Evolutionary conservation across 805 yeast genomes (phyloP).

Genomic region (Cyberlindnera euphorbiiphila): DNA sequence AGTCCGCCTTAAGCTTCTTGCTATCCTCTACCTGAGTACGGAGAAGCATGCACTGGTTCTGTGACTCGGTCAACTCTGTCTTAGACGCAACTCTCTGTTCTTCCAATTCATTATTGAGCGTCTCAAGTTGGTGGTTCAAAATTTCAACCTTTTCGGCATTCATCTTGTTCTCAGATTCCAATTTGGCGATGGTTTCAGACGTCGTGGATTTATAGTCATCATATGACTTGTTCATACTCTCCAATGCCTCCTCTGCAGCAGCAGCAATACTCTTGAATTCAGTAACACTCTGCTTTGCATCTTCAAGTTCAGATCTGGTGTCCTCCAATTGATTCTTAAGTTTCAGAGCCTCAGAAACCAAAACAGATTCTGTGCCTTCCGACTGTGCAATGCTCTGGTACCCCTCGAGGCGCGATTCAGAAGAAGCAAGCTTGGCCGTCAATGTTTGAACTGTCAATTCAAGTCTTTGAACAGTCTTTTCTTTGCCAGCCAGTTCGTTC

Average conservation of each 20-base stretch:
- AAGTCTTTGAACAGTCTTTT: slow-evolving; percentile 36
- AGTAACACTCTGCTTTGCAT: slow-evolving; percentile 53
- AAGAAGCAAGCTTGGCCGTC: slow-evolving; percentile 27
- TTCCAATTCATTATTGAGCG: slow-evolving; percentile 31
- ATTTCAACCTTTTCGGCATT: slow-evolving; percentile 23
- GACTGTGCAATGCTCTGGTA: slow-evolving; percentile 29
- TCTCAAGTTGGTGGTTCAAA: slow-evolving; percentile 30
- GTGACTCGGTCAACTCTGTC: slow-evolving; percentile 15
- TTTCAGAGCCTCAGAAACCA: slow-evolving; percentile 30
- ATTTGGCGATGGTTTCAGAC: slow-evolving; percentile 13
- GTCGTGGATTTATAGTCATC: slow-evolving; percentile 38
- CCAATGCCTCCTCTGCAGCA: slow-evolving; percentile 64
- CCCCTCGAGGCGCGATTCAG: slow-evolving; percentile 30
- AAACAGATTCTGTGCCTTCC: slow-evolving; percentile 24
- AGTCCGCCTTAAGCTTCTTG: slow-evolving; percentile 28
- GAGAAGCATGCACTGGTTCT: slow-evolving; percentile 17
- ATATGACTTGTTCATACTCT: slow-evolving; percentile 49
- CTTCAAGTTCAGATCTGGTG: slow-evolving; percentile 50
- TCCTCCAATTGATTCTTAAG: slow-evolving; percentile 40
- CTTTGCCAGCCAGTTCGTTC: slow-evolving; percentile 41
- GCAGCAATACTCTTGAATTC: slow-evolving; percentile 60
- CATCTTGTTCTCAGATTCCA: slow-evolving; percentile 23
- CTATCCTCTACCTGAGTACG: slow-evolving; percentile 22
- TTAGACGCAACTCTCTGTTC: slow-evolving; percentile 28
- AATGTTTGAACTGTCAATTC: slow-evolving; percentile 35